Evolutionary conservation across 1,284 basidiomycete species (phyloP).

Genomic region (Salmacisia buchloeana): DNA sequence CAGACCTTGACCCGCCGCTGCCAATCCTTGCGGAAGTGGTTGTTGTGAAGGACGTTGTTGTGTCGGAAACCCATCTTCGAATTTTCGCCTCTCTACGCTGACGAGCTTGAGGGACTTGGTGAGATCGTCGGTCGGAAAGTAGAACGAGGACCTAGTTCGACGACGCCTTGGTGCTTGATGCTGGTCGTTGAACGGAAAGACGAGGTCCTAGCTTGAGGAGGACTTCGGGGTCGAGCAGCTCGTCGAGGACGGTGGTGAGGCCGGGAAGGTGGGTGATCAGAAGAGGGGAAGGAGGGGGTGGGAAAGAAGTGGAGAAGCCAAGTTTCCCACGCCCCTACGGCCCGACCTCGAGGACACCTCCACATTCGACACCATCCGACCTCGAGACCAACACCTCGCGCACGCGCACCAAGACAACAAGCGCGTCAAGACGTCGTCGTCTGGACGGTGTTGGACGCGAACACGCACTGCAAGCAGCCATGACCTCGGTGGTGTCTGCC

Average conservation of each 20-base stretch:
- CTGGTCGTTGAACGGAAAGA: too few species aligned
- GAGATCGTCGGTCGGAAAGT: background rate
- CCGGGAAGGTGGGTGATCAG: background rate
- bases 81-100: background rate
- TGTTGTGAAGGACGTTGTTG: conserved; percentile 55
- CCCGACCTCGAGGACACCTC: too few species aligned
- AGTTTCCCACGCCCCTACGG: too few species aligned
- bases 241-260: background rate
- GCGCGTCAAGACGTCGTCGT: background rate
- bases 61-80: conserved; percentile 18
- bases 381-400: background rate
- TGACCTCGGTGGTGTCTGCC: conserved; percentile 1
- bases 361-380: too few species aligned
- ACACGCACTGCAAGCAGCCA: background rate
- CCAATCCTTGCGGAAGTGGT: conserved; percentile 86
- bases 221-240: background rate
- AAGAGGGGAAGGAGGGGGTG: too few species aligned
- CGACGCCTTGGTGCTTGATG: background rate
- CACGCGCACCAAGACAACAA: background rate
- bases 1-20: conserved; percentile 88
- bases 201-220: background rate
- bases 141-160: background rate
- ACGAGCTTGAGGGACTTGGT: background rate
- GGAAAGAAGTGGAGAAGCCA: too few species aligned
- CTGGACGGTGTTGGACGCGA: background rate